Evolutionary conservation across 129 eudicot genomes (phyloP), one percentile per base, ranked within the genome.

Genomic region (Tagetes erecta): DNA sequence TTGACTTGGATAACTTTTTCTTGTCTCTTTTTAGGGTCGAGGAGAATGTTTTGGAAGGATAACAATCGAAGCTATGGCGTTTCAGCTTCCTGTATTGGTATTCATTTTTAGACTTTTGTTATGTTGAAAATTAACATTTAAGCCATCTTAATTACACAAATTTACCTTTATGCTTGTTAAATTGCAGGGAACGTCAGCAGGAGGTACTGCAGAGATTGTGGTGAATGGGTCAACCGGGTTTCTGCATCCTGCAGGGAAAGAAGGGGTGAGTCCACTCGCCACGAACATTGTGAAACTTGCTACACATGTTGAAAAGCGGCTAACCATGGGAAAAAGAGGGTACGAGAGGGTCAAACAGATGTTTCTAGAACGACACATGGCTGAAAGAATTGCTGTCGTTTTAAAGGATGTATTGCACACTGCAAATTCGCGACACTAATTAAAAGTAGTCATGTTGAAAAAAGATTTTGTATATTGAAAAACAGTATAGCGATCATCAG

Each of bases 1-100:
- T 44, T 37, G 38, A 44, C 65, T 44, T 11, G 7, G 12, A 36
- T 45, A 37, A 20, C 47, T 3, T 36, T 49, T 30, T 36, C 70
- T 10, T 51, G 62, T 13, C 46, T 0, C 70, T 62, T 68, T 39
- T 67, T 60, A 92, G 94, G 93, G 84, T 0, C 89, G 94, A 39
- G 94, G 96, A 58, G 96, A 89, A 59, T 89, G 97, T 70, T 92
- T 89, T 76, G 96, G 97, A 79, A 87, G 97, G 83, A 92, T 92
- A 68, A 83, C 94, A 9, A 89, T 89, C 36, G 96, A 89, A 78
- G 97, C 97, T 51, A 92, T 89, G 96, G 97, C 91, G 9, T 89
- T 92, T 74, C 86, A 89, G 81, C 87, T 92, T 36, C 96, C 97
- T 70, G 96, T 85, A 44, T 44, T 89, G 93, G 96, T 92, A 77